phyloP scores from a whole-genome alignment of 495 filamentous ascomycete species.

The Xanthoparmelia taractica region DNA sequence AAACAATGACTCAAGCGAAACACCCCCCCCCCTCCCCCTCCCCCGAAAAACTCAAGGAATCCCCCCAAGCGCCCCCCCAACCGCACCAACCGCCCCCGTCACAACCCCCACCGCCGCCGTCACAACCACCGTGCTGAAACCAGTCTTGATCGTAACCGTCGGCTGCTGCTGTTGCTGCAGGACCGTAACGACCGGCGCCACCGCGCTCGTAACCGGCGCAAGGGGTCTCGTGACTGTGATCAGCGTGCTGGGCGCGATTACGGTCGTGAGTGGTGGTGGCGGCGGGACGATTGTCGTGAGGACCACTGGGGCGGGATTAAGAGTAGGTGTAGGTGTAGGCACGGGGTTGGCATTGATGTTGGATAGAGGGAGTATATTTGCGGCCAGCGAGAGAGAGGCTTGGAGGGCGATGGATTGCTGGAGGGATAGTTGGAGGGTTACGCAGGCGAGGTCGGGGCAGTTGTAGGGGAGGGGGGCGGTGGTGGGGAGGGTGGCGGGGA shows the following conservation, averaged over 20 bases:
- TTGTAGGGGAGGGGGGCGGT: background rate
- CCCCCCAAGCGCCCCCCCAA: background rate
- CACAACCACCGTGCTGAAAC: background rate
- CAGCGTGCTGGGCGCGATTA: background rate
- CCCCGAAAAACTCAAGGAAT: too few relatives aligned
- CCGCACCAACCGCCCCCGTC: background rate
- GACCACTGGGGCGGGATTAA: too few relatives aligned
- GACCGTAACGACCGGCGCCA: too few relatives aligned
- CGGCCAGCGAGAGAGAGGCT: background rate
- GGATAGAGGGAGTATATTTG: too few relatives aligned
- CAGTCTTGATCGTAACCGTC: too few relatives aligned
- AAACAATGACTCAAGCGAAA: too few relatives aligned
- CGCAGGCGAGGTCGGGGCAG: background rate
- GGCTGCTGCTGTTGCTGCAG: too few relatives aligned
- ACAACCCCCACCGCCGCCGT: background rate
- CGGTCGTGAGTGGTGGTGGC: background rate
- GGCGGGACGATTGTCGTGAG: too few relatives aligned
- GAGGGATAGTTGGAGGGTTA: background rate
- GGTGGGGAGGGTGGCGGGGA: background rate
- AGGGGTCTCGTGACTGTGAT: background rate
- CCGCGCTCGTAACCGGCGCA: background rate
- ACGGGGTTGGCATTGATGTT: too few relatives aligned
- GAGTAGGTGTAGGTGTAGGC: too few relatives aligned
- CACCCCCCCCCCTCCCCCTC: too few relatives aligned
- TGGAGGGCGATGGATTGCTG: background rate